Conservation (phyloP, 805 yeast genomes). For the Lachancea sp. region DNA sequence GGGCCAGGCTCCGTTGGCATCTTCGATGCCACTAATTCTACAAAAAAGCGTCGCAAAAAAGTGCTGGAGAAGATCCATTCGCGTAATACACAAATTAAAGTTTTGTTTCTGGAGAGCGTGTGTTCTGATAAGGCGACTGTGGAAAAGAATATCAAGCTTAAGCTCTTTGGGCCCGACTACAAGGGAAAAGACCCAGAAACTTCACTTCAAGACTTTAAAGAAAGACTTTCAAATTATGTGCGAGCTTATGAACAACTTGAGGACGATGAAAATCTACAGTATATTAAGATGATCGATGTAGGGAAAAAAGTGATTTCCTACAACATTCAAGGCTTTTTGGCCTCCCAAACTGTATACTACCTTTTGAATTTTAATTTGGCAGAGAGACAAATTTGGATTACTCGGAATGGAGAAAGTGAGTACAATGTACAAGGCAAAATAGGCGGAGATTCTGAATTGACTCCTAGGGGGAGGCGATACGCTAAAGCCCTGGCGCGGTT, state of each 20-base stretch:
- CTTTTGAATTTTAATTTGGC: slow-evolving; percentile 80
- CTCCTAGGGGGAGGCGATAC: slow-evolving; percentile 71
- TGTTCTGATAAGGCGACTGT: slow-evolving; percentile 76
- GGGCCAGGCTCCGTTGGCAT: slow-evolving; percentile 91
- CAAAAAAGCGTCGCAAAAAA: slow-evolving; percentile 53
- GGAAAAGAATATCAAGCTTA: slow-evolving; percentile 76
- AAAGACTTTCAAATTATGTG: slow-evolving; percentile 76
- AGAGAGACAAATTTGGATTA: slow-evolving; percentile 89
- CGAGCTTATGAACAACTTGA: slow-evolving; percentile 87
- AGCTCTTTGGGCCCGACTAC: slow-evolving; percentile 91
- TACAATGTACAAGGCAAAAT: slow-evolving; percentile 81
- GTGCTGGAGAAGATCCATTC: slow-evolving; percentile 53
- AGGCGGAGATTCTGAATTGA: slow-evolving; percentile 85
- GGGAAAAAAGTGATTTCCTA: slow-evolving; percentile 91
- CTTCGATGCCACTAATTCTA: slow-evolving; percentile 78
- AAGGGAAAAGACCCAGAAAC: slow-evolving; percentile 71
- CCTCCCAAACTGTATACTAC: slow-evolving; percentile 90
- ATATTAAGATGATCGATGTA: slow-evolving; percentile 92
- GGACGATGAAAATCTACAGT: slow-evolving; percentile 68
- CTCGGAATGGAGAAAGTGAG: slow-evolving; percentile 88
- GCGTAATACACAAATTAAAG: slow-evolving; percentile 60
- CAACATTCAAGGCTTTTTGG: slow-evolving; percentile 79
- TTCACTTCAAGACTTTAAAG: slow-evolving; percentile 77
- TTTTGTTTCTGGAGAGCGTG: slow-evolving; percentile 77
- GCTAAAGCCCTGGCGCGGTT: slow-evolving; percentile 68